Evolutionary conservation across 345 rosid genomes (phyloP), one percentile per base, ranked within the genome.

Genomic region (Bruguiera parviflora): DNA sequence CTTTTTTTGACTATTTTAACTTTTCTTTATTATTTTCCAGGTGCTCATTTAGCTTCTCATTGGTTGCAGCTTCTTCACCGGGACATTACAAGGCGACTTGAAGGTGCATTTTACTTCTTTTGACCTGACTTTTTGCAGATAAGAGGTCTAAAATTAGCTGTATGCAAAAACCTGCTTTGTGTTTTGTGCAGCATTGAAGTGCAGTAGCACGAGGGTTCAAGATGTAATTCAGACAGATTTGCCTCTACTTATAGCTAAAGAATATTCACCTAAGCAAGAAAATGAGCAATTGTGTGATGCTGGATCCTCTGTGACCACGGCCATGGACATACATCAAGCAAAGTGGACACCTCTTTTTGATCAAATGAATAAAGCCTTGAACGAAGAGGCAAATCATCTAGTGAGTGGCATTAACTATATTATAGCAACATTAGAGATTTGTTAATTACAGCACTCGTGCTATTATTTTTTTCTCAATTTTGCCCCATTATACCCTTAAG

Each of bases 221-320:
- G 27, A 64, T 64, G 57, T 51, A 49, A 64, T 64, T 55, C 67
- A 49, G 57, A 64, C 57, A 47, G 57, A 64, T 32, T 49, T 64
- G 67, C 58, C 67, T 64, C 20, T 33, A 4, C 15, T 64, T 28
- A 8, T 64, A 19, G 57, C 55, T n/a, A 49, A 49, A 27, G 67
- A 64, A 25, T 64, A 49, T 49, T 25, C 67, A 64, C 15, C 9
- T 47, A 20, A 47, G 56, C 57, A 27, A 19, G 67, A 64, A 64
- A 64, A 4, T 27, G 37, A 46, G 22, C 33, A 46, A 20, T 64
- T 47, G 5, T 13, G 57, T 49, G 56, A 37, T 6, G 32, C 4
- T 46, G 55, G 67, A 10, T 18, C 24, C 22, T 35, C 35, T 3
- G 6, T 29, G 47, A 11, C 47, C 51, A 24, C 18, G 2, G 35